Evolutionary conservation across 1,284 basidiomycete genomes (phyloP).

Genomic region (Pyrrhoderma lamaoense): DNA sequence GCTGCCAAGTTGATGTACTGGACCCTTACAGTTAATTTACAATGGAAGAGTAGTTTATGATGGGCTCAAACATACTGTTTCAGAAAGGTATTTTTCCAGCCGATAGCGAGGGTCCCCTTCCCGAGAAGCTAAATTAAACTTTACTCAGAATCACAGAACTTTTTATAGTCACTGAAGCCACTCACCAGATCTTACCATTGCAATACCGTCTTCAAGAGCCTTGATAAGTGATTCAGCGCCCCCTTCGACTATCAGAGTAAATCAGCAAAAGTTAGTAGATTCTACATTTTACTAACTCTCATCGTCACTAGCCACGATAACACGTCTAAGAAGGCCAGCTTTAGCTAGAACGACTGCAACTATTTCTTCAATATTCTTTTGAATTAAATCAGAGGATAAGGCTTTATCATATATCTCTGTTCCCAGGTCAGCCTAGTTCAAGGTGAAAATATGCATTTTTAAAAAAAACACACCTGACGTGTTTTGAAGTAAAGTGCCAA

Average conservation of each 20-base stretch:
- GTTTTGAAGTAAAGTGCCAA: slow-evolving; percentile 25
- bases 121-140: slow-evolving; percentile 31
- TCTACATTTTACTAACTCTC: slow-evolving; percentile 30
- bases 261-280: slow-evolving; percentile 8
- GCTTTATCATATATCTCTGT: slow-evolving; percentile 54
- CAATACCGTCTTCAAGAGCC: slow-evolving; percentile 53
- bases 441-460: background rate
- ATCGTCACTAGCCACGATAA: slow-evolving; percentile 36
- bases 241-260: slow-evolving; percentile 36
- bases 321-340: slow-evolving; percentile 56
- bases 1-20: slow-evolving; percentile 43
- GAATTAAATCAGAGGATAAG: slow-evolving; percentile 45
- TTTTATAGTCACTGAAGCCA: background rate
- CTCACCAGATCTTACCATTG: slow-evolving; percentile 49
- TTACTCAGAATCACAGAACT: slow-evolving; percentile 1
- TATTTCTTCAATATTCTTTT: slow-evolving; percentile 57
- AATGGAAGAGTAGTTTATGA: background rate
- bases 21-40: slow-evolving; percentile 10
- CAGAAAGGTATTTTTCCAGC: slow-evolving; percentile 74
- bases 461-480: slow-evolving; percentile 26
- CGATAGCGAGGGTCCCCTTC: slow-evolving; percentile 54
- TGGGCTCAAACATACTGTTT: slow-evolving; percentile 47
- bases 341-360: slow-evolving; percentile 59
- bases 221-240: slow-evolving; percentile 43
- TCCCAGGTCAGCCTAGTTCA: slow-evolving; percentile 7